Evolutionary conservation across 352 stramenopile species (phyloP), one percentile per base, ranked within the genome.

Genomic region (Phytophthora sp.): DNA sequence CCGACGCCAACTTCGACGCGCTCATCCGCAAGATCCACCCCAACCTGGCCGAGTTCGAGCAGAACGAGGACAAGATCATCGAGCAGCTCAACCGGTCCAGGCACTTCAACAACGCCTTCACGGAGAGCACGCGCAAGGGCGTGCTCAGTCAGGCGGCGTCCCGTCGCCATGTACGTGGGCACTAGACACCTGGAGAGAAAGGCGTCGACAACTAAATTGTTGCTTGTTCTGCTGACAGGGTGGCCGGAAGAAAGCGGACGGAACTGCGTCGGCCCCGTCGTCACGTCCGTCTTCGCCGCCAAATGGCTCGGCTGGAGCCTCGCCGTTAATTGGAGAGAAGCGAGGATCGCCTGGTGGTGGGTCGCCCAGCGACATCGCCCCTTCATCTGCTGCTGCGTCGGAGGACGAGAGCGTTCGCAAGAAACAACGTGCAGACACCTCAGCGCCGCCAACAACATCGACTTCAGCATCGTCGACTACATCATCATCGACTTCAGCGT

Each of bases 21-120:
- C 75, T 97, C 5, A 93, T 97, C 41, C 54, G 67, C 31, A 92
- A 86, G 39, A 95, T 97, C 42, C 88, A 96, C 68, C 88, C 89
- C 2, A 82, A 97, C 52, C 50, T 96, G 44, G 82, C 87, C 49
- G 79, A 86, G 41, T 88, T 95, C 27, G 83, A 93, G 48, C 55
- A 74, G 42, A 69, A 94, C 10, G 89, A 97, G 62, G 78, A 88
- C 56, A 77, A 93, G 42, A 80, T 94, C 48, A 95, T 94, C 39
- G 72, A 84, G 46, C 75, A 90, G 64, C 65, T 92, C 46, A 96
- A 96, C 54, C 79, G 80, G 37, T 67, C 73, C 24, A 79, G 81
- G 17, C 88, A 95, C 69, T 94, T 89, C 55, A 87, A 97, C 53
- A 96, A 96, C 52, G 74, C 81, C 4, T 70, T 88, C 67, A 91